phyloP scores from a whole-genome alignment of 176 grass and related monocot species.

The Hsuehochloa calcarea region DNA sequence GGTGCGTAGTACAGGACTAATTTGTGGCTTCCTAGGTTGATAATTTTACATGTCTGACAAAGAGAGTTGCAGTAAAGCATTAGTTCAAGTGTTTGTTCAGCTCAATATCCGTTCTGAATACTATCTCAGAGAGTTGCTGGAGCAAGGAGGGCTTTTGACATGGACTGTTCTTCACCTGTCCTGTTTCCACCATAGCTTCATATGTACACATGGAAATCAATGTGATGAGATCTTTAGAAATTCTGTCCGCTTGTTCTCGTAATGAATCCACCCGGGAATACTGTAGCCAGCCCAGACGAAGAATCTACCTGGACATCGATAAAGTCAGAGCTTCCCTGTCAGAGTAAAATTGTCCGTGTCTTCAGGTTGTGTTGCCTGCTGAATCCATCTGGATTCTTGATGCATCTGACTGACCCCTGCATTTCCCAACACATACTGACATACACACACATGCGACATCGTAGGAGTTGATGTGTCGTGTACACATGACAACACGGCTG shows the following conservation, averaged over 20 bases:
- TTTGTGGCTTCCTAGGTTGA: constrained; percentile 41
- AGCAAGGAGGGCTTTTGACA: neutral
- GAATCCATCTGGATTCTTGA: neutral
- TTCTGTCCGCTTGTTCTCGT: neutral
- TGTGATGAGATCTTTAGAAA: neutral
- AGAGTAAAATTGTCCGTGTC: neutral
- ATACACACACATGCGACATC: neutral
- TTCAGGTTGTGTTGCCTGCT: neutral
- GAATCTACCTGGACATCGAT: neutral
- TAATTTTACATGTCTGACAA: constrained; percentile 39
- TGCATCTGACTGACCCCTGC: neutral
- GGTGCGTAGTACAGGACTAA: constrained; percentile 42
- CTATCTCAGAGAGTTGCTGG: neutral
- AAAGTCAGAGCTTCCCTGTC: neutral
- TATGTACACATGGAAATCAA: neutral
- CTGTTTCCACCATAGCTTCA: neutral
- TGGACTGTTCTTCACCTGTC: neutral
- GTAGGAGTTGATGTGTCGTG: neutral
- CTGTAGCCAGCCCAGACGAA: neutral
- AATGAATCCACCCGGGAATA: neutral
- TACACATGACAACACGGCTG: neutral
- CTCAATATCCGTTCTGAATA: neutral
- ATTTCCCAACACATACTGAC: neutral
- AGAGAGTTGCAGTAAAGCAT: constrained; percentile 19
- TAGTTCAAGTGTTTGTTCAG: constrained; percentile 20